Evolutionary conservation across 805 yeast genomes (phyloP).

Genomic region (Suhomyces xylopsoci): DNA sequence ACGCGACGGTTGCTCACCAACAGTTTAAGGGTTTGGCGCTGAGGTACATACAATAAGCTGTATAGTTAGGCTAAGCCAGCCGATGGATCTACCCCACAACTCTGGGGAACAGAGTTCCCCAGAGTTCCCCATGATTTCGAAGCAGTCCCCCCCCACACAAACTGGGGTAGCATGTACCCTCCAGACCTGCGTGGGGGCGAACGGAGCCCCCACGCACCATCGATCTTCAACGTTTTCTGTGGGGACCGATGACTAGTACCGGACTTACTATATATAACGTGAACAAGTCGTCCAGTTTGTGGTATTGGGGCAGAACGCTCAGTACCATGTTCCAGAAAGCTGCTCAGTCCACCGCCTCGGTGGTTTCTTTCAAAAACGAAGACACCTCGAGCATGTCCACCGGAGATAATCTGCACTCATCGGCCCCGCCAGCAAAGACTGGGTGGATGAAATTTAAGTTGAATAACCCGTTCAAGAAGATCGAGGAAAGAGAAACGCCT

Average conservation of each 20-base stretch:
- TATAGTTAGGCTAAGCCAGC: not conserved
- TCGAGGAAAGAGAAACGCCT: conserved; percentile 39
- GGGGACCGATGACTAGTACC: not conserved
- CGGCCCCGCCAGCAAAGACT: not conserved
- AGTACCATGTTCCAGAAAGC: not conserved
- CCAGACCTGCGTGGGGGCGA: not conserved
- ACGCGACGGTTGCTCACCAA: not conserved
- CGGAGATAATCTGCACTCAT: not conserved
- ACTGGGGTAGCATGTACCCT: not conserved
- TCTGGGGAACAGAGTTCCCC: too few species aligned
- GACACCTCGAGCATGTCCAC: not conserved
- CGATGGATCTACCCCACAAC: not conserved
- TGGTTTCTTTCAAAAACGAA: not conserved
- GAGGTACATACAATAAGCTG: not conserved
- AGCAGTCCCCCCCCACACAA: not conserved
- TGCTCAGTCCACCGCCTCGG: not conserved
- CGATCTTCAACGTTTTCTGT: not conserved
- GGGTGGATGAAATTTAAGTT: not conserved
- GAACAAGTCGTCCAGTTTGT: not conserved
- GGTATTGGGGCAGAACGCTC: not conserved
- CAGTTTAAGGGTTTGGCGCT: not conserved
- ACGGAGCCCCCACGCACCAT: not conserved
- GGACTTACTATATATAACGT: not conserved
- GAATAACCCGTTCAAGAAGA: conserved; percentile 24
- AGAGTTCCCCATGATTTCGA: not conserved